Evolutionary conservation across 1,284 basidiomycete species (phyloP).

Genomic region (Salmacisia buchloeana): DNA sequence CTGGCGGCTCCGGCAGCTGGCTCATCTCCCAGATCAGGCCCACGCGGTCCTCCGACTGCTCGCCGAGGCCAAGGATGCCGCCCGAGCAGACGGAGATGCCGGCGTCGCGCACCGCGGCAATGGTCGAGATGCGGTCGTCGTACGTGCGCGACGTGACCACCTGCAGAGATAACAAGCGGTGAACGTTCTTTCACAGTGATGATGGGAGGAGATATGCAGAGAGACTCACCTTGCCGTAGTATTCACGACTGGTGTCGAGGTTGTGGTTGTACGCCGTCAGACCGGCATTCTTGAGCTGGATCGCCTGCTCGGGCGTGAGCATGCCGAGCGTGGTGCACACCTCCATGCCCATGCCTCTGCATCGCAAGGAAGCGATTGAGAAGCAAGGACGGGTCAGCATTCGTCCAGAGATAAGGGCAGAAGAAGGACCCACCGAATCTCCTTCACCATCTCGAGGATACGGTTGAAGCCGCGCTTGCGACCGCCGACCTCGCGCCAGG

Average conservation of each 20-base stretch:
- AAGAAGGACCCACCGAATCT: conserved; percentile 55
- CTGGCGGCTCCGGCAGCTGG: conserved; percentile 89
- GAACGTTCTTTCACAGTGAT: not conserved
- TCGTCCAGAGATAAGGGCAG: not conserved
- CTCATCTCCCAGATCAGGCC: conserved; percentile 87
- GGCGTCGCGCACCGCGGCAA: conserved; percentile 81
- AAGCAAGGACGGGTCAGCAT: not conserved
- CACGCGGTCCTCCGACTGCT: conserved; percentile 81
- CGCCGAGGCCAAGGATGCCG: conserved; percentile 90
- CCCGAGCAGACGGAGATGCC: conserved; percentile 97
- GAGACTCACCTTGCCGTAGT: conserved; percentile 72
- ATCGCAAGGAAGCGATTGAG: not conserved
- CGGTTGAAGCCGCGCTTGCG: conserved; percentile 89
- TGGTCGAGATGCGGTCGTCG: conserved; percentile 85
- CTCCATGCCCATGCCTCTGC: conserved; percentile 53
- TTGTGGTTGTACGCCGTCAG: conserved; percentile 98
- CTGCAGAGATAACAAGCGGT: conserved; percentile 51
- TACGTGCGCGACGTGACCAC: conserved; percentile 92
- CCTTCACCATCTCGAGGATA: conserved; percentile 83
- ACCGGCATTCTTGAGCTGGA: conserved; percentile 78
- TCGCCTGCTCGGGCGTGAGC: conserved; percentile 88
- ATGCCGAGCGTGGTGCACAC: conserved; percentile 98
- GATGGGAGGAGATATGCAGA: too few species aligned
- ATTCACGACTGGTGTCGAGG: conserved; percentile 93
- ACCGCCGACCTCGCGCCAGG: conserved; percentile 94